phyloP scores from a whole-genome alignment of 805 yeast genomes.

The Candida maltosa region DNA sequence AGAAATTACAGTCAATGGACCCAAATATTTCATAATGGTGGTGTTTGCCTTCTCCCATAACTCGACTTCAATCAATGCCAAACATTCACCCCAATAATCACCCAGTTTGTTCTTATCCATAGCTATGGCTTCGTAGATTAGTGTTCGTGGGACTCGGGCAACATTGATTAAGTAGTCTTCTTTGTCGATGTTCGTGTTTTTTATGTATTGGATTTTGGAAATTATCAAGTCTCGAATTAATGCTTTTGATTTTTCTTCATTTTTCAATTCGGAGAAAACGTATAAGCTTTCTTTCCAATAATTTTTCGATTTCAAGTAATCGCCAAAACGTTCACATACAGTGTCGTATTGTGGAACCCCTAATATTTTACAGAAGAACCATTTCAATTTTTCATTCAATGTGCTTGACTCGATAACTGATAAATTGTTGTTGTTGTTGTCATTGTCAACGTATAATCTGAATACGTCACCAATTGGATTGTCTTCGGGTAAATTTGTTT shows the following conservation, averaged over 20 bases:
- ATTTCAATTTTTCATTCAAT: slow-evolving; percentile 40
- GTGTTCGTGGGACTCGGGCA: slow-evolving; percentile 45
- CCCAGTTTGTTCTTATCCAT: slow-evolving; percentile 45
- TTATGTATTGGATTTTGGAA: slow-evolving; percentile 26
- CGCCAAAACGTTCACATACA: slow-evolving; percentile 41
- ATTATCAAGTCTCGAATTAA: slow-evolving; percentile 38
- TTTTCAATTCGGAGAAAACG: slow-evolving; percentile 54
- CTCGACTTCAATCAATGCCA: slow-evolving; percentile 59
- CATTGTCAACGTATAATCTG: slow-evolving; percentile 11
- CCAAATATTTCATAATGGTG: slow-evolving; percentile 54
- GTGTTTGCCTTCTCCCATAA: slow-evolving; percentile 63
- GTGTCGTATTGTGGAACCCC: slow-evolving; percentile 17
- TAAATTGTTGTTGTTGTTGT: neutral
- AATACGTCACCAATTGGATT: slow-evolving; percentile 18
- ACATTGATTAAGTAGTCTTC: slow-evolving; percentile 33
- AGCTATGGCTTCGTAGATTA: slow-evolving; percentile 61
- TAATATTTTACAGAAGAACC: slow-evolving; percentile 51
- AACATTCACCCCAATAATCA: slow-evolving; percentile 57
- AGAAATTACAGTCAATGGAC: slow-evolving; percentile 67
- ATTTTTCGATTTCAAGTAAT: slow-evolving; percentile 43
- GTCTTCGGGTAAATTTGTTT: slow-evolving; percentile 10
- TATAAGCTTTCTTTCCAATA: slow-evolving; percentile 60
- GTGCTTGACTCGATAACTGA: slow-evolving; percentile 6
- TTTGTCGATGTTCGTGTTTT: slow-evolving; percentile 17
- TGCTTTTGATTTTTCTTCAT: slow-evolving; percentile 43